A percentile compares a stretch with the other conserved stretches of the same genome.
Conservation (phyloP, 2,329 filamentous ascomycete genomes). For the Dryadomyces quercus-mongolicae region DNA sequence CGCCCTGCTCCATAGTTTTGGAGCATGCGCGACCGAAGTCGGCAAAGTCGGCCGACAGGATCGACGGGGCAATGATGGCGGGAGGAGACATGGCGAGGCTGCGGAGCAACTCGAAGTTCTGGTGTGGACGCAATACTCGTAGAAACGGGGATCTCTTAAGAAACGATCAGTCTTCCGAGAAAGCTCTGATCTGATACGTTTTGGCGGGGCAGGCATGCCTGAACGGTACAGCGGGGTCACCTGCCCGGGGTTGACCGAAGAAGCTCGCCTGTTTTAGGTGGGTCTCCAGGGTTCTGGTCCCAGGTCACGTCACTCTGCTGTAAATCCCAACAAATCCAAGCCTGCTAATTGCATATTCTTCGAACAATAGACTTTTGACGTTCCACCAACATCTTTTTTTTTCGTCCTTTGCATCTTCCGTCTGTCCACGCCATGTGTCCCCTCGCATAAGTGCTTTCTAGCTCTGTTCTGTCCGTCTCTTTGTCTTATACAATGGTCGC, state of each 20-base stretch:
- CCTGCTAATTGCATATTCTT: not conserved
- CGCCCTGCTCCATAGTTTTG: constrained; percentile 72
- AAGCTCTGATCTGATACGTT: not conserved
- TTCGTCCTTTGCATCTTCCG: not conserved
- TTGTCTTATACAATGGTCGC: not conserved
- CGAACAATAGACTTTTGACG: not conserved
- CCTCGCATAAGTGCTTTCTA: no score
- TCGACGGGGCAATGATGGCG: constrained; percentile 95
- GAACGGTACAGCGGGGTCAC: not conserved
- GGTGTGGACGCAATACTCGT: no score
- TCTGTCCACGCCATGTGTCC: no score
- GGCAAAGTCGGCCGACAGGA: constrained; percentile 92
- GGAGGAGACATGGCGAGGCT: constrained; percentile 63
- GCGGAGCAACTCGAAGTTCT: no score
- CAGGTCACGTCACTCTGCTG: not conserved
- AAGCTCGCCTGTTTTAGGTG: no score
- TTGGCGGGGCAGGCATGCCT: not conserved
- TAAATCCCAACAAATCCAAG: not conserved
- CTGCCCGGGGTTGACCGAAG: no score
- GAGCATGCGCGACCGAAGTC: constrained; percentile 77
- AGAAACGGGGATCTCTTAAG: no score
- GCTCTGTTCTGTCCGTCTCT: no score
- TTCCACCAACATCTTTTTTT: not conserved
- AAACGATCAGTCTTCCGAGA: not conserved
- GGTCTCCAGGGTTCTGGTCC: no score